phyloP scores from a whole-genome alignment of 805 yeast species.

The Pichia cabralensis region DNA sequence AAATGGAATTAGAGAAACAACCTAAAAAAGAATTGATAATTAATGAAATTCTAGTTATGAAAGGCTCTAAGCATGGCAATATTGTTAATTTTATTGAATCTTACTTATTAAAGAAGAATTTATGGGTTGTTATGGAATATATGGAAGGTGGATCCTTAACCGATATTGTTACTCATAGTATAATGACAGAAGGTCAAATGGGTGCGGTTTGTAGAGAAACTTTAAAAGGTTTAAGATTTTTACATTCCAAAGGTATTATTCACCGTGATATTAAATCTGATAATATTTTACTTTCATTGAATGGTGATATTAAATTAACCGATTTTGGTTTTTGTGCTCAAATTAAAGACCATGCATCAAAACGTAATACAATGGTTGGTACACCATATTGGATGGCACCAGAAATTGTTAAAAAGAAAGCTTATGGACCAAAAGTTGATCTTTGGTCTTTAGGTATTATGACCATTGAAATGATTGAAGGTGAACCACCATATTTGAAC shows the following conservation, averaged over 20 bases:
- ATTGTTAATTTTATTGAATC: conserved; percentile 92
- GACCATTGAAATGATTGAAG: conserved; percentile 83
- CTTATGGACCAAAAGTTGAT: conserved; percentile 74
- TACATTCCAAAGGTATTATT: conserved; percentile 87
- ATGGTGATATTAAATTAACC: conserved; percentile 87
- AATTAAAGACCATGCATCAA: conserved; percentile 59
- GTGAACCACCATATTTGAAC: conserved; percentile 75
- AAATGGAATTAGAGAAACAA: conserved; percentile 89
- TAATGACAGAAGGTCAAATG: conserved; percentile 88
- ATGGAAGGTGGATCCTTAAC: conserved; percentile 98
- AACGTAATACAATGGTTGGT: conserved; percentile 81
- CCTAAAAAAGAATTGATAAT: conserved; percentile 93
- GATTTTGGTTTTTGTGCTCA: conserved; percentile 75
- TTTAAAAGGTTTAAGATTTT: conserved; percentile 70
- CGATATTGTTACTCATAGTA: conserved; percentile 83
- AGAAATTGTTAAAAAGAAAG: conserved; percentile 71
- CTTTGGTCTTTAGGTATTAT: conserved; percentile 78
- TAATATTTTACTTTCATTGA: conserved; percentile 71
- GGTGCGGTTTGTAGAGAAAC: conserved; percentile 94
- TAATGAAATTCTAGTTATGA: conserved; percentile 94
- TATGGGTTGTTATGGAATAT: conserved; percentile 98
- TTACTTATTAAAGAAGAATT: conserved; percentile 61
- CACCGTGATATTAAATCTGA: conserved; percentile 96
- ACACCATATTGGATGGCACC: conserved; percentile 93
- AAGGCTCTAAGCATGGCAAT: conserved; percentile 78